Base-by-base conservation (phyloP, 2,329 filamentous ascomycete genomes). In the Dothideomycetes sp. region DNA sequence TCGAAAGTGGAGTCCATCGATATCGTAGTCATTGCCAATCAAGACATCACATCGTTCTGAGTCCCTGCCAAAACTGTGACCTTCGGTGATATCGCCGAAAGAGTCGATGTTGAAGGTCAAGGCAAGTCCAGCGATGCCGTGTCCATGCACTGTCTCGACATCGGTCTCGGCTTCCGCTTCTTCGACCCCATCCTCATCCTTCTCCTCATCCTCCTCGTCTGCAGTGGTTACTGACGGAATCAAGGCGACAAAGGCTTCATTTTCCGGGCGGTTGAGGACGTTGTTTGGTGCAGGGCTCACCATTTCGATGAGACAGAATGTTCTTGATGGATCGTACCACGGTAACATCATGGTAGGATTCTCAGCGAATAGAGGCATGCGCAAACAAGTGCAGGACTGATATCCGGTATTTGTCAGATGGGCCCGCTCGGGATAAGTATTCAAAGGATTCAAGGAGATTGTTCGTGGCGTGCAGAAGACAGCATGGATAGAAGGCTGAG, bases 251-350 rank as follows among this genome's bases (percentile, higher is more conserved):
- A 33, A 41, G 3, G 29, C 22, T 5, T 41, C 37, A 3, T 41
- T 41, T 6, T 41, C 29, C 8, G 30, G 30, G 11, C 29, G 16
- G 2, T 41, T 29, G 2, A 41, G 37, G 12, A 41, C 30, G n/a
- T 29, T 24, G 16, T 29, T n/a, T 41, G 6, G 13, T 15, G 5
- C 30, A 28, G 16, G 37, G 33, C 23, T 33, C 30, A 10, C n/a
- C n/a, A 41, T 17, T n/a, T 27, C 37, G 22, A 41, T 41, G 22
- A 41, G 17, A 30, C 37, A 41, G 30, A 27, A 41, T 7, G 37
- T 41, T 20, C 33, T 41, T 25, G 37, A 27, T 13, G 16, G 6
- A 33, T 41, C 37, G 18, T 28, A 33, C 37, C 37, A 41, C 17
- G n/a, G n/a, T n/a, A n/a, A n/a, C n/a, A n/a, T n/a, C n/a, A n/a